A percentile compares a stretch with the other conserved stretches of the same genome.
Conservation (phyloP, 2,329 filamentous ascomycete genomes). For the Colletotrichum sp. region DNA sequence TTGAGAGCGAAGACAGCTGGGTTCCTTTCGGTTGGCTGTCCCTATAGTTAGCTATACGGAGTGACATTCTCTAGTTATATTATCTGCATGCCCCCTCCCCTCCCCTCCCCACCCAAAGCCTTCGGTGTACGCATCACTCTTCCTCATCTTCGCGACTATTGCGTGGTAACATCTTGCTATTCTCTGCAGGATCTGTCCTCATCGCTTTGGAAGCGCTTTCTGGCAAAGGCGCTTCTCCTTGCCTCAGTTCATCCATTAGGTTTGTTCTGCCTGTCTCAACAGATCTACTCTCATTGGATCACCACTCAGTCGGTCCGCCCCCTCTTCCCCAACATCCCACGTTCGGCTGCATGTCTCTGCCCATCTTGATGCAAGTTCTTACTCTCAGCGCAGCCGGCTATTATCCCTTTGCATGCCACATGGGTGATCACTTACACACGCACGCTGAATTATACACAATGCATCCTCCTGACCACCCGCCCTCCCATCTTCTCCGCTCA, state of each 20-base stretch:
- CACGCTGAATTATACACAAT: background rate
- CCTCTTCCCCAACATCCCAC: background rate
- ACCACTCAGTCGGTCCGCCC: background rate
- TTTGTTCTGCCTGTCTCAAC: background rate
- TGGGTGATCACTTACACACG: background rate
- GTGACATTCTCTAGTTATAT: slow-evolving; percentile 1
- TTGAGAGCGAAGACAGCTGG: background rate
- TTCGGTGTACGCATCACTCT: background rate
- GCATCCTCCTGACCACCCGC: background rate
- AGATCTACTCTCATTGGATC: background rate
- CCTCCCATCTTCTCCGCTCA: background rate
- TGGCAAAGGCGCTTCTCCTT: background rate
- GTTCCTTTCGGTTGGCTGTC: background rate
- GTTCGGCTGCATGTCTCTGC: background rate
- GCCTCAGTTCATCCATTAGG: background rate
- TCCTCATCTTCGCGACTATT: background rate
- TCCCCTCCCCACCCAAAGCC: background rate
- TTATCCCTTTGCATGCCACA: background rate
- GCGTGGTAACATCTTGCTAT: background rate
- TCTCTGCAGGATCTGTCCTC: background rate
- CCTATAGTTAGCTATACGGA: background rate
- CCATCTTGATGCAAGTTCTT: background rate
- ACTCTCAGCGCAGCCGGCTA: background rate
- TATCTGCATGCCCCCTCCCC: background rate
- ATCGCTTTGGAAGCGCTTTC: background rate